Conservation (phyloP, 805 yeast species). For the Tetrapisispora fleetii region DNA sequence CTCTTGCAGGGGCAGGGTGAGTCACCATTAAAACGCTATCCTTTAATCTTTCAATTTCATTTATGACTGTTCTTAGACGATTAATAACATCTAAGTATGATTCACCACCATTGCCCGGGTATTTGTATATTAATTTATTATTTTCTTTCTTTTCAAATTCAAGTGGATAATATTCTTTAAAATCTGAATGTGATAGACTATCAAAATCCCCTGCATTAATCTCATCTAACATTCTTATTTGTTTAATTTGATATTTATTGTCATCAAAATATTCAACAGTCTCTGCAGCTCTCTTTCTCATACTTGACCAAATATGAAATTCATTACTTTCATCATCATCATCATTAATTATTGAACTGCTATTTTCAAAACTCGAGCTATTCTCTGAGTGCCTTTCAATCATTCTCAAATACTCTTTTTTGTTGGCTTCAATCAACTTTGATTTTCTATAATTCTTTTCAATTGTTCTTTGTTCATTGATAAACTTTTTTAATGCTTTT, state of each 20-base stretch:
- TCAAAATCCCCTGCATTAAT: conserved; percentile 89
- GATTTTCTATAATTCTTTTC: conserved; percentile 49
- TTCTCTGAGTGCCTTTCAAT: not conserved
- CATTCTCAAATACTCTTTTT: not conserved
- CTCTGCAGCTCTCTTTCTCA: conserved; percentile 69
- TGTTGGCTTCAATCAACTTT: conserved; percentile 8
- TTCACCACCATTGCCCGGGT: conserved; percentile 97
- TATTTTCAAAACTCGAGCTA: not conserved
- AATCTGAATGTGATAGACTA: conserved; percentile 85
- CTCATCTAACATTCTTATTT: conserved; percentile 89
- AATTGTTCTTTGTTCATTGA: conserved; percentile 56
- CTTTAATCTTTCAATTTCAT: conserved; percentile 84
- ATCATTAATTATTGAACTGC: conserved; percentile 6
- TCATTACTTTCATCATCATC: conserved; percentile 32
- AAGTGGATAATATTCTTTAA: conserved; percentile 56
- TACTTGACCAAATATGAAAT: conserved; percentile 89
- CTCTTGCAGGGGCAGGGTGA: conserved; percentile 85
- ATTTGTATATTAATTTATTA: conserved; percentile 79
- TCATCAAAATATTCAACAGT: conserved; percentile 74
- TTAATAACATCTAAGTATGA: conserved; percentile 89
- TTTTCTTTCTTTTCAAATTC: conserved; percentile 69
- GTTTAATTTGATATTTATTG: conserved; percentile 63
- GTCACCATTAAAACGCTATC: conserved; percentile 77
- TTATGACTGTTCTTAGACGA: conserved; percentile 78
- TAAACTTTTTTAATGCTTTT: conserved; percentile 61